phyloP scores from a whole-genome alignment of 192 early-diverging fungal genomes.

The Tieghemiomyces parasiticus region DNA sequence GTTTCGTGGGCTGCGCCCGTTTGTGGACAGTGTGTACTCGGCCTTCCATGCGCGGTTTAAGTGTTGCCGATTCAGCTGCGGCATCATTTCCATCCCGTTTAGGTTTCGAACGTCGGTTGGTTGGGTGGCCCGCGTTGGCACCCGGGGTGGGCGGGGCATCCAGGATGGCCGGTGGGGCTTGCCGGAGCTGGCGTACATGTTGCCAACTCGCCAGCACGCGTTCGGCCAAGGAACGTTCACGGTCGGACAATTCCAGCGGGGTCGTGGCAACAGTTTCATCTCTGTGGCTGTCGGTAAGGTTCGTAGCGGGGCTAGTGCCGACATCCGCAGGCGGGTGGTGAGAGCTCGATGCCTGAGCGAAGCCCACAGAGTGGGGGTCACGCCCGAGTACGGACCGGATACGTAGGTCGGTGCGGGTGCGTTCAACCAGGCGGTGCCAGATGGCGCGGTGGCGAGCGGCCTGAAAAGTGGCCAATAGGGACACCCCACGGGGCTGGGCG shows the following conservation, averaged over 20 bases:
- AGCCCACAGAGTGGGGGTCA: background rate
- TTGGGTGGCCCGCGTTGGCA: background rate
- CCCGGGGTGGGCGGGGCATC: background rate
- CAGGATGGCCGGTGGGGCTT: background rate
- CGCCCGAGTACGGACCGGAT: slow-evolving; percentile 10
- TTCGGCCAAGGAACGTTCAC: background rate
- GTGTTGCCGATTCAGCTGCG: slow-evolving; percentile 17
- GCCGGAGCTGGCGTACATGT: background rate
- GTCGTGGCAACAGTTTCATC: background rate
- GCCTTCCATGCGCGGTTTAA: slow-evolving; percentile 17
- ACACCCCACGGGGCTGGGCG: slow-evolving; percentile 58
- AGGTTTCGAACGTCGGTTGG: no score
- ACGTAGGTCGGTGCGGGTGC: slow-evolving; percentile 15
- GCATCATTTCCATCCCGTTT: no score
- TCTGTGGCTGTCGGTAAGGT: no score
- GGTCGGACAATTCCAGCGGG: no score
- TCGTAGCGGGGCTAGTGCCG: background rate
- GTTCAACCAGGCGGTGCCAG: slow-evolving; percentile 20
- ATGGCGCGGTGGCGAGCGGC: slow-evolving; percentile 14
- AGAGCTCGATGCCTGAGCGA: background rate
- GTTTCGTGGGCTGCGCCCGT: slow-evolving; percentile 9
- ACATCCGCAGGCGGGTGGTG: background rate
- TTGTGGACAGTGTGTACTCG: slow-evolving; percentile 20
- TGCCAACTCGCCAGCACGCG: background rate
- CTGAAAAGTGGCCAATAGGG: slow-evolving; percentile 37